Percentiles rank a stretch among this genome's conserved stretches.
These are phyloP conservation scores for Xenoacremonium recifei DNA, from an alignment of 2,329 filamentous ascomycete genomes.

Conservation along the genomic window DNA sequence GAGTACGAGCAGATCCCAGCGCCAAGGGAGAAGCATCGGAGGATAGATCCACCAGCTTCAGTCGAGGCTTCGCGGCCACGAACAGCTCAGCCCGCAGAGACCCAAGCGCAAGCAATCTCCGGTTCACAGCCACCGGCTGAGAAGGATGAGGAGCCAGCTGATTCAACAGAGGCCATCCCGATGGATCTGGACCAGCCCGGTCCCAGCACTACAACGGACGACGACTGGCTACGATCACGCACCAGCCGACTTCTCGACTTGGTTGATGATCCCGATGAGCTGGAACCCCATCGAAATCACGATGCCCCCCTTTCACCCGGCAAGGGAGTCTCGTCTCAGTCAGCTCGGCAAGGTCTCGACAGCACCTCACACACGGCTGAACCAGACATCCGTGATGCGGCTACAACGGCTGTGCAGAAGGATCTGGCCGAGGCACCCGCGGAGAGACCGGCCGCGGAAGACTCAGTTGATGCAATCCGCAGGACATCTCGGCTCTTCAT, in stretches of 20 bases:
- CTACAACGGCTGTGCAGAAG: slow-evolving; percentile 16
- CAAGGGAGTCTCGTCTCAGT: slow-evolving; percentile 3
- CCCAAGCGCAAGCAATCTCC: slow-evolving; percentile 10
- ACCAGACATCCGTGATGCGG: slow-evolving; percentile 15
- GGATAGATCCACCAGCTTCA: slow-evolving; percentile 27
- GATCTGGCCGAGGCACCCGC: slow-evolving; percentile 23
- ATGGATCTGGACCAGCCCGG: slow-evolving; percentile 21
- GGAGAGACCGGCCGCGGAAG: slow-evolving; percentile 26
- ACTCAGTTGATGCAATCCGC: slow-evolving; percentile 49
- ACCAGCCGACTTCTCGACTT: slow-evolving; percentile 86
- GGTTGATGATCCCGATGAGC: slow-evolving; percentile 74
- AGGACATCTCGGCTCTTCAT: slow-evolving; percentile 80
- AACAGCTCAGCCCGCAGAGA: slow-evolving; percentile 18
- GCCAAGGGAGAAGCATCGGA: slow-evolving; percentile 48
- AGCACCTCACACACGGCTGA: slow-evolving; percentile 13
- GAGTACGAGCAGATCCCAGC: slow-evolving; percentile 69
- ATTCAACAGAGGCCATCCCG: slow-evolving; percentile 21
- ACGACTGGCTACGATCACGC: slow-evolving; percentile 90
- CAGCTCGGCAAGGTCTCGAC: slow-evolving; percentile 13
- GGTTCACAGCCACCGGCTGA: slow-evolving; percentile 7
- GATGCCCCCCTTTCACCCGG: slow-evolving; percentile 13
- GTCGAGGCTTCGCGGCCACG: slow-evolving; percentile 14
- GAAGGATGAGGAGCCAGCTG: slow-evolving; percentile 17
- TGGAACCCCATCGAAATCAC: slow-evolving; percentile 24
- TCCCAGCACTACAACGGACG: slow-evolving; percentile 66